Evolutionary conservation across 192 early-diverging fungal genomes (phyloP).

Genomic region (Backusella parvicylindrica): DNA sequence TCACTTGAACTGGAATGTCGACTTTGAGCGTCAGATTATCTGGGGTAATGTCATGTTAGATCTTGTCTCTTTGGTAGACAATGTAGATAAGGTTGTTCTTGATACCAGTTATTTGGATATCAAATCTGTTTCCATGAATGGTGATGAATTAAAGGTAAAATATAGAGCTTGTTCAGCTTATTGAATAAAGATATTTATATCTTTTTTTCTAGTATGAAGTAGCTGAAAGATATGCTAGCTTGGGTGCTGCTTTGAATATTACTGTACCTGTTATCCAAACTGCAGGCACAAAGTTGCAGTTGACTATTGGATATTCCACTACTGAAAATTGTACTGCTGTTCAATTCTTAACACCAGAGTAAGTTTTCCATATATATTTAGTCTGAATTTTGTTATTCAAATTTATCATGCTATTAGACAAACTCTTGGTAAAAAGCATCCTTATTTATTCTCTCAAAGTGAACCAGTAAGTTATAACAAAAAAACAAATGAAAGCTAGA

Average conservation of each 20-base stretch:
- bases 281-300: slow-evolving; percentile 44
- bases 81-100: slow-evolving; percentile 59
- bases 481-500: neutral
- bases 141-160: slow-evolving; percentile 27
- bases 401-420: slow-evolving; percentile 49
- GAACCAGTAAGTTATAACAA: slow-evolving; percentile 54
- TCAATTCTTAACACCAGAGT: slow-evolving; percentile 87
- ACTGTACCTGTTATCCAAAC: slow-evolving; percentile 34
- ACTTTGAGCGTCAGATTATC: slow-evolving; percentile 73
- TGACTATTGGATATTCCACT: slow-evolving; percentile 76
- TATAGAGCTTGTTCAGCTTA: neutral
- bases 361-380: neutral
- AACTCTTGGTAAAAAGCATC: slow-evolving; percentile 89
- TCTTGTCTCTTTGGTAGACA: slow-evolving; percentile 49
- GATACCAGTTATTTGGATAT: slow-evolving; percentile 68
- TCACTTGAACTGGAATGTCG: slow-evolving; percentile 70
- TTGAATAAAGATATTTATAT: neutral
- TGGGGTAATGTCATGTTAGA: slow-evolving; percentile 62
- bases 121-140: slow-evolving; percentile 33
- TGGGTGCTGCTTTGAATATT: slow-evolving; percentile 73
- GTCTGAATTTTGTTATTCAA: neutral
- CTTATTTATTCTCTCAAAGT: slow-evolving; percentile 97
- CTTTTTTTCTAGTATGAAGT: slow-evolving; percentile 42
- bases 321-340: slow-evolving; percentile 80
- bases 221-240: slow-evolving; percentile 54